Percentiles rank a stretch among this genome's conserved stretches.
Conservation (phyloP, 495 filamentous ascomycete species). For the Amniculicola lignicola region DNA sequence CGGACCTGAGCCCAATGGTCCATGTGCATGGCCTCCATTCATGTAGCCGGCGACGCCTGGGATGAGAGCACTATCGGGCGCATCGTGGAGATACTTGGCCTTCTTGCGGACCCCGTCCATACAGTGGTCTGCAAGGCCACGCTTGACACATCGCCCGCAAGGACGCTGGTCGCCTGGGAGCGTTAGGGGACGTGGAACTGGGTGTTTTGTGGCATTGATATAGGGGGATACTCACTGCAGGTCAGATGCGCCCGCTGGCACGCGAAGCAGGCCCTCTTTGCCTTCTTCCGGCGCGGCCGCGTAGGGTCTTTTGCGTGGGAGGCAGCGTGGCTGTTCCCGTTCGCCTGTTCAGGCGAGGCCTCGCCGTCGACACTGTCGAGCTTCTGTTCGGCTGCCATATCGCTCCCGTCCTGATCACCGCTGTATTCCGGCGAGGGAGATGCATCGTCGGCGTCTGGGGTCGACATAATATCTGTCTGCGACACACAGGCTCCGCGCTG, state of each 20-base stretch:
- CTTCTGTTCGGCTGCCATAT: constrained; percentile 52
- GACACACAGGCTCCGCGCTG: constrained; percentile 21
- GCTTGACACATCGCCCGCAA: constrained; percentile 90
- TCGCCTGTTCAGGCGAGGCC: constrained; percentile 46
- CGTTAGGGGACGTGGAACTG: not conserved
- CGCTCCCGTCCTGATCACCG: constrained; percentile 49
- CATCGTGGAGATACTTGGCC: constrained; percentile 97
- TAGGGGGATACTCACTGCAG: constrained; percentile 70
- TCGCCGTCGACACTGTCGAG: constrained; percentile 56
- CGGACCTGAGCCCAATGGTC: not conserved
- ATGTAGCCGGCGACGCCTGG: constrained; percentile 53
- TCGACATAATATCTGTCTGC: constrained; percentile 49
- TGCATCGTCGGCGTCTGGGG: constrained; percentile 49
- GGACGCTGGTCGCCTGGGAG: constrained; percentile 75
- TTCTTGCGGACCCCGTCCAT: constrained; percentile 97
- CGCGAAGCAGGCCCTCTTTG: constrained; percentile 88
- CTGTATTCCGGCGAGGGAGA: constrained; percentile 50
- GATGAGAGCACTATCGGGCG: constrained; percentile 72
- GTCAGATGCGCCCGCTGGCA: constrained; percentile 97
- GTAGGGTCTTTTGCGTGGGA: constrained; percentile 76
- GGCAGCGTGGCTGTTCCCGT: constrained; percentile 55
- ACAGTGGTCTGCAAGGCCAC: constrained; percentile 82
- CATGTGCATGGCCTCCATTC: constrained; percentile 30
- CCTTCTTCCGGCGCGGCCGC: constrained; percentile 91
- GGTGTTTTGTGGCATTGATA: too few relatives aligned